phyloP scores from a whole-genome alignment of 805 yeast species.

The Wickerhamomyces xylosicus region DNA sequence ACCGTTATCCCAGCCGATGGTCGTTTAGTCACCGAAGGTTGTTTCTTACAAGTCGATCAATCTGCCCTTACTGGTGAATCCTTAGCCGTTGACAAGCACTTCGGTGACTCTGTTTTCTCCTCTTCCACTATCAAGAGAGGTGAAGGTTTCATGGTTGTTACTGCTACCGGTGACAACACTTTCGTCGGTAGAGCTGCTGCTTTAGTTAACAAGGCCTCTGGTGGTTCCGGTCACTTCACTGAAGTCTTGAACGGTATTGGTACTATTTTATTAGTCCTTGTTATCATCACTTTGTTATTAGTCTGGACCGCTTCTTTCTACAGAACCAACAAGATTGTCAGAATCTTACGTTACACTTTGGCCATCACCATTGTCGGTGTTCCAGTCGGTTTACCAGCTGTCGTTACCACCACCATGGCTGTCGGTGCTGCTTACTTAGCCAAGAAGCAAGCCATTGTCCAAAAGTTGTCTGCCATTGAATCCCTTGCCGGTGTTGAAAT shows the following conservation, averaged over 20 bases:
- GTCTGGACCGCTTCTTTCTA: conserved; percentile 94
- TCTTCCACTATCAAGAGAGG: conserved; percentile 95
- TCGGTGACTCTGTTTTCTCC: conserved; percentile 81
- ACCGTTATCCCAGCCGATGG: conserved; percentile 90
- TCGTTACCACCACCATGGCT: conserved; percentile 98
- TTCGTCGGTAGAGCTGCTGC: conserved; percentile 97
- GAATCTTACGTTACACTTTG: conserved; percentile 82
- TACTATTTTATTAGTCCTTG: conserved; percentile 81
- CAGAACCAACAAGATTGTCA: conserved; percentile 80
- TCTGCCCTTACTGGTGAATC: conserved; percentile 98
- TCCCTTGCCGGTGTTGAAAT: conserved; percentile 96
- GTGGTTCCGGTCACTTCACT: conserved; percentile 92
- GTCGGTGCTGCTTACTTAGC: conserved; percentile 99
- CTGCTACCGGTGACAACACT: conserved; percentile 92
- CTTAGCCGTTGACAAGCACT: conserved; percentile 84
- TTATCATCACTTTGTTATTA: conserved; percentile 73
- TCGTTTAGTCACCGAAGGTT: conserved; percentile 75
- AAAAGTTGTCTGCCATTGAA: conserved; percentile 93
- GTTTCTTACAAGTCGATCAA: conserved; percentile 87
- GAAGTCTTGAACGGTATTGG: conserved; percentile 98
- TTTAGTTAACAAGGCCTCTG: conserved; percentile 87
- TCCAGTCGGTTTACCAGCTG: conserved; percentile 98
- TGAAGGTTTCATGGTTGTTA: conserved; percentile 88
- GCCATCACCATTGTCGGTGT: conserved; percentile 97
- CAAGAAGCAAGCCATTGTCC: conserved; percentile 94